Base-by-base conservation (phyloP, 345 rosid genomes). In the Populus simonii region DNA sequence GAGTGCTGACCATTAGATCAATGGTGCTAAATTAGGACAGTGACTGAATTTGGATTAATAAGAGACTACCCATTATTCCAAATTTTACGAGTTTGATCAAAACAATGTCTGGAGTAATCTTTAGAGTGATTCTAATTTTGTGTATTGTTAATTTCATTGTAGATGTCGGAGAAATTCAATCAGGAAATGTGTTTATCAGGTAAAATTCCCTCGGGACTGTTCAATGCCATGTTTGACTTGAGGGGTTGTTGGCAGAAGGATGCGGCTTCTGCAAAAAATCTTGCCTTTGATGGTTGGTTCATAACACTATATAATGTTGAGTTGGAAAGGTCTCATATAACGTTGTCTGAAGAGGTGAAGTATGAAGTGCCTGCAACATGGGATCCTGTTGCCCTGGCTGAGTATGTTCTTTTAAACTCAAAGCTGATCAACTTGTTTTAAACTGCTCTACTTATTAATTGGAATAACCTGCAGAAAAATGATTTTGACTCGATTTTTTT, bases 81-180 rank as follows among this genome's bases (percentile, higher is more conserved):
- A 10, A 23, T 3, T 59, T 59, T 25, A 5, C 17, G 74, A 71
- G 11, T 36, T 73, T 8, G 66, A 53, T 57, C 9, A 5, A n/a
- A 22, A 31, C 3, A 20, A 15, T 62, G 29, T 11, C 33, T 51
- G 36, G 15, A 59, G 25, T 25, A 36, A 7, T 12, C 22, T 51
- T 66, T n/a, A 22, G 3, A 4, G 25, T 11, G 5, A 18, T 63
- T 66, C 39, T 45, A 22, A 68, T 27, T 39, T 59, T 27, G 49
- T 47, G 0, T 51, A 53, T 53, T 16, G 22, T 36, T 20, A 53
- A 20, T 85, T 75, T 74, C 70, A 47, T 74, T 74, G 75, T 83
- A 96, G 98, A 96, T 96, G 99, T 93, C 99, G 41, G 98, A 92
- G 93, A 91, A 91, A 82, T 88, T 91, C 79, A 96, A 93, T 78